A percentile compares a stretch with the other conserved stretches of the same genome.
Evolutionary conservation across 768 basidiomycete genomes (phyloP).

Genomic region (Lactarius deliciosus): DNA sequence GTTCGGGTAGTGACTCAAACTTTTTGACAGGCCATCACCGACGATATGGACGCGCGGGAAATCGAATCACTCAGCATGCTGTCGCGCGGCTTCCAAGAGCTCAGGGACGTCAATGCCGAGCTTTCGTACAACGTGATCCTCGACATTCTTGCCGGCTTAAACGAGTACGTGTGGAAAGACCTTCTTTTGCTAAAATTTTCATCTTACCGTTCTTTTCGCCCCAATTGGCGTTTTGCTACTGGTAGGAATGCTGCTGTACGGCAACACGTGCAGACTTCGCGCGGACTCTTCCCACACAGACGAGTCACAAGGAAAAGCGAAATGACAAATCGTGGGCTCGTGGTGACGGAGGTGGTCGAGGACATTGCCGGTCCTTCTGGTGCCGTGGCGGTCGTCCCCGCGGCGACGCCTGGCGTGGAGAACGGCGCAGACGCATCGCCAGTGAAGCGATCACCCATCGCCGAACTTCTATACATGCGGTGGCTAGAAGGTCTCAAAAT

Average conservation of each 20-base stretch:
- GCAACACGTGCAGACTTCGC: slow-evolving; percentile 80
- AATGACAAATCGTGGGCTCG: slow-evolving; percentile 80
- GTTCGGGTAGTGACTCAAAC: slow-evolving; percentile 9
- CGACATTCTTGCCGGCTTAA: slow-evolving; percentile 86
- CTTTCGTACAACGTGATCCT: slow-evolving; percentile 86
- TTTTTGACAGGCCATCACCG: slow-evolving; percentile 56
- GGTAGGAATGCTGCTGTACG: slow-evolving; percentile 73
- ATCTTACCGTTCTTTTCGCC: slow-evolving; percentile 7
- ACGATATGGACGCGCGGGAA: slow-evolving; percentile 86
- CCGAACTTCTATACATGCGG: slow-evolving; percentile 94
- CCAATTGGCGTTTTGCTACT: slow-evolving; percentile 9
- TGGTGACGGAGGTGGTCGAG: slow-evolving; percentile 83
- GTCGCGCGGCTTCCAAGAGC: slow-evolving; percentile 82
- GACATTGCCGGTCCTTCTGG: slow-evolving; percentile 34
- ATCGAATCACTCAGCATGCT: slow-evolving; percentile 90
- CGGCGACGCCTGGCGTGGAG: slow-evolving; percentile 43
- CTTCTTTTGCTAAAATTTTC: not conserved
- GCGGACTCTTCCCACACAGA: slow-evolving; percentile 76
- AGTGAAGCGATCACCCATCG: slow-evolving; percentile 79
- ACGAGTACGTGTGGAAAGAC: slow-evolving; percentile 62
- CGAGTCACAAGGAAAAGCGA: slow-evolving; percentile 77
- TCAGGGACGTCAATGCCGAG: slow-evolving; percentile 79
- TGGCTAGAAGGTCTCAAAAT: slow-evolving; percentile 92
- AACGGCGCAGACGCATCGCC: slow-evolving; percentile 31
- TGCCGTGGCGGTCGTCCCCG: slow-evolving; percentile 31